Evolutionary conservation across 352 stramenopile species (phyloP), one percentile per base, ranked within the genome.

Genomic region (Pythium phragmiticola): DNA sequence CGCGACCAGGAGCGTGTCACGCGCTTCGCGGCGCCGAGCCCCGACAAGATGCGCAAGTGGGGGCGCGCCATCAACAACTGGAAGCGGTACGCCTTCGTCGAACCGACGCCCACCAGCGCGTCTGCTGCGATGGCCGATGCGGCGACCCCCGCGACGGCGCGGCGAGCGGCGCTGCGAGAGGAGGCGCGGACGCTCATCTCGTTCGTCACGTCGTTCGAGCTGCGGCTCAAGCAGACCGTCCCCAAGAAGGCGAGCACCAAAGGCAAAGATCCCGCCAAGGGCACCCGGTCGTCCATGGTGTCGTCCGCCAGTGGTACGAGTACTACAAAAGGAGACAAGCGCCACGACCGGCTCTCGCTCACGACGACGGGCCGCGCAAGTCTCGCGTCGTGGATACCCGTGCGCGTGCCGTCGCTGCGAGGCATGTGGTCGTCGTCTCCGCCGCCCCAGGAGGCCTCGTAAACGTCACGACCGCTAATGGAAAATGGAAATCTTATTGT

Each of bases 61-160:
- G 68, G 75, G 50, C 85, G 86, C 43, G 78, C 77, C 8, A 79
- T 93, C 59, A 77, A 87, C 60, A 90, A 89, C 65, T 93, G 84
- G 84, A 69, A 73, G 43, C 74, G 82, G 14, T 81, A 88, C 43
- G 69, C 76, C 28, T 92, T 92, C 47, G 65, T 84, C 51, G 81
- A 87, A 55, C 77, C 82, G 1, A 70, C 68, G n/a, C 4, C n/a
- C 16, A 16, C 16, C 21, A 13, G 4, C 48, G 49, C 54, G 4
- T 30, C 26, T 5, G 2, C 26, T 30, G 26, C 13, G 33, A n/a
- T 37, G 54, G 7, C n/a, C 23, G 39, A 42, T 9, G 37, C 16
- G 14, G 42, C 19, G 39, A 57, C 28, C 21, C n/a, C 28, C 9
- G 41, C 26, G n/a, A 42, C 28, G 14, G 4, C 36, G 45, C 42